Percentiles rank a stretch among this genome's conserved stretches.
These are phyloP conservation scores for Malbranchea cinnamomea DNA, from an alignment of 2,329 filamentous ascomycete species.

Conservation along the genomic window DNA sequence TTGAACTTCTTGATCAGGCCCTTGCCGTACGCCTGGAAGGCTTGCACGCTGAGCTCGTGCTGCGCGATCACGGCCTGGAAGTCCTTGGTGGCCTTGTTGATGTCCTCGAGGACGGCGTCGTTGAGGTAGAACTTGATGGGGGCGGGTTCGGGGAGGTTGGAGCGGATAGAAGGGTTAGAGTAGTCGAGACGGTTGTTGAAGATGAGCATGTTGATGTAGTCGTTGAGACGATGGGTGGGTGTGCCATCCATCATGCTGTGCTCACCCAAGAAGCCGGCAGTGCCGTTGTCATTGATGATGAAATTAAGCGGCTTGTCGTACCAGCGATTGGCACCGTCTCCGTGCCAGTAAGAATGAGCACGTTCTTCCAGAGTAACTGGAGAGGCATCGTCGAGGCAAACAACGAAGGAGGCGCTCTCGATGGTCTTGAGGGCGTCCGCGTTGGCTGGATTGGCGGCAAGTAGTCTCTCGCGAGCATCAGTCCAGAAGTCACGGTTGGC, in stretches of 20 bases:
- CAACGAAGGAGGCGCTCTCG: slow-evolving; percentile 75
- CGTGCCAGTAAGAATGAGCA: slow-evolving; percentile 94
- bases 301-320: slow-evolving; percentile 97
- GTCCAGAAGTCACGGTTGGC: slow-evolving; percentile 92
- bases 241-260: slow-evolving; percentile 99
- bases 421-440: slow-evolving; percentile 62
- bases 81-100: slow-evolving; percentile 62
- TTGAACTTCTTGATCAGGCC: slow-evolving; percentile 99
- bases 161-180: slow-evolving; percentile 60
- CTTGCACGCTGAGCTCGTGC: slow-evolving; percentile 85
- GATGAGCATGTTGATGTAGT: slow-evolving; percentile 83
- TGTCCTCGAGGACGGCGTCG: slow-evolving; percentile 57
- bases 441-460: slow-evolving; percentile 66
- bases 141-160: slow-evolving; percentile 67
- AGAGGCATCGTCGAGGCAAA: slow-evolving; percentile 83
- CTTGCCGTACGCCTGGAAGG: slow-evolving; percentile 96
- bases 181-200: slow-evolving; percentile 92
- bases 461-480: slow-evolving; percentile 61
- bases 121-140: slow-evolving; percentile 66
- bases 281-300: slow-evolving; percentile 95
- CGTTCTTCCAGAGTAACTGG: slow-evolving; percentile 93
- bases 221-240: slow-evolving; percentile 87
- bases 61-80: slow-evolving; percentile 69
- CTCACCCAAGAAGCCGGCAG: slow-evolving; percentile 93
- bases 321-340: slow-evolving; percentile 90